Evolutionary conservation across 2,329 filamentous ascomycete genomes (phyloP).

Genomic region (Microthyrium microscopicum): DNA sequence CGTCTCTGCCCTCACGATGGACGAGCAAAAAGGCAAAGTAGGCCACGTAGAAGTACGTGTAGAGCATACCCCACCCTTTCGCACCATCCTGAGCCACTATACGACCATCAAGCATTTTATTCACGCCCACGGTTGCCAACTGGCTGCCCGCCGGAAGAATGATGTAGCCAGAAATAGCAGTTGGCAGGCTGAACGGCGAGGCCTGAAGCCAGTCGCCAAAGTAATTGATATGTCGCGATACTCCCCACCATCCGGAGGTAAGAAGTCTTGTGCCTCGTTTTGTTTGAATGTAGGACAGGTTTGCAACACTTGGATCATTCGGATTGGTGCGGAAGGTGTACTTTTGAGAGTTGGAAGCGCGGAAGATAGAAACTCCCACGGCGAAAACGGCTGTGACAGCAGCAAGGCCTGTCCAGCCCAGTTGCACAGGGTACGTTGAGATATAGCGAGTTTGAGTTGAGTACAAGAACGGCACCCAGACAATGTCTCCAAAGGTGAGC

Average conservation of each 20-base stretch:
- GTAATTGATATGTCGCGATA: constrained; percentile 88
- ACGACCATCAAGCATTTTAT: constrained; percentile 26
- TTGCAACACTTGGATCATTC: constrained; percentile 56
- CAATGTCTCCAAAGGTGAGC: constrained; percentile 81
- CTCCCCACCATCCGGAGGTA: constrained; percentile 83
- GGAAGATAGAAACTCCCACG: constrained; percentile 80
- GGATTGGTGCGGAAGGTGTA: constrained; percentile 84
- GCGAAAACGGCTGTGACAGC: constrained; percentile 46
- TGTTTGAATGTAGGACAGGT: constrained; percentile 77
- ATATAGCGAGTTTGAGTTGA: constrained; percentile 73
- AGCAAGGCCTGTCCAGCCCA: constrained; percentile 53
- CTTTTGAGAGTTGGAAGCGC: constrained; percentile 86
- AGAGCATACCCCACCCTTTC: constrained; percentile 66
- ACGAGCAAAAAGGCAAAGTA: constrained; percentile 81
- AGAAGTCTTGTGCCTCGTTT: constrained; percentile 65
- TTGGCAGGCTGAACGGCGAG: constrained; percentile 80
- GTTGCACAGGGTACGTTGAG: constrained; percentile 60
- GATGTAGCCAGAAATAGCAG: constrained; percentile 64
- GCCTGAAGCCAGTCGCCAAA: constrained; percentile 87
- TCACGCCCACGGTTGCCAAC: constrained; percentile 20
- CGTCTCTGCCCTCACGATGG: constrained; percentile 73
- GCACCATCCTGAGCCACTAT: constrained; percentile 56
- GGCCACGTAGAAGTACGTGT: constrained; percentile 88
- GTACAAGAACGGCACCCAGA: constrained; percentile 87
- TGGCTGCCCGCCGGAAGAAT: constrained; percentile 32